Evolutionary conservation across 2,329 filamentous ascomycete genomes (phyloP), one percentile per base, ranked within the genome.

Genomic region (Leptographium procerum): DNA sequence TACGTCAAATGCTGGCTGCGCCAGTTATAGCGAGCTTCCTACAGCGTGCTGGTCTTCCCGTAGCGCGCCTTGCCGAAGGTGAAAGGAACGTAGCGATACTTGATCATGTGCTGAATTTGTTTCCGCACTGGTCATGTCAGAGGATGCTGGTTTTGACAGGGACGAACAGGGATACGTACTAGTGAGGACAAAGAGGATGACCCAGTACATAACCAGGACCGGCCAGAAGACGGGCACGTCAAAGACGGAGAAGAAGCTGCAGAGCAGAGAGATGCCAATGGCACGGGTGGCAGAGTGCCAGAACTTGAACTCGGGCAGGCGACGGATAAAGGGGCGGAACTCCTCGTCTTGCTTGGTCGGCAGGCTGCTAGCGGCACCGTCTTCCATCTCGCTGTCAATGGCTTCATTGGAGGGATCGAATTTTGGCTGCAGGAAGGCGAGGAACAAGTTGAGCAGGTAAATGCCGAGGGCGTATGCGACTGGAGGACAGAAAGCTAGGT

Each of bases 61-160:
- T 94, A 95, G 70, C 83, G 85, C 63, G 88, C 80, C 83, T 96
- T 96, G 73, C 91, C 91, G 64, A 95, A 84, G 47, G 89, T 86
- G 77, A 96, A 96, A 47, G 91, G 91, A 33, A 96, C 91, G 71
- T 96, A 99, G 75, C 92, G 89, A 79, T 97, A 99, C 79, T 97
- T 99, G 82, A 99, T 92, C 94, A 99, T 99, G 77, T 97, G 94
- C 77, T 99, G 94, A 67, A 99, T 99, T 77, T 99, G 94, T 79
- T 94, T 89, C 74, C 94, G 85, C 94, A 99, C 91, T 95, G 66
- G 33, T 19, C 22, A 9, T 6, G 40, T 31, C 24, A 34, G 4
- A 51, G 13, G 11, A 7, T 2, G 28, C 3, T 26, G 13, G n/a
- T 22, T 9, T 36, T 6, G 14, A 24, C 13, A 26, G 24, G 9